Base-by-base conservation (phyloP, 2,329 filamentous ascomycete species). In the Monascus ruber region DNA sequence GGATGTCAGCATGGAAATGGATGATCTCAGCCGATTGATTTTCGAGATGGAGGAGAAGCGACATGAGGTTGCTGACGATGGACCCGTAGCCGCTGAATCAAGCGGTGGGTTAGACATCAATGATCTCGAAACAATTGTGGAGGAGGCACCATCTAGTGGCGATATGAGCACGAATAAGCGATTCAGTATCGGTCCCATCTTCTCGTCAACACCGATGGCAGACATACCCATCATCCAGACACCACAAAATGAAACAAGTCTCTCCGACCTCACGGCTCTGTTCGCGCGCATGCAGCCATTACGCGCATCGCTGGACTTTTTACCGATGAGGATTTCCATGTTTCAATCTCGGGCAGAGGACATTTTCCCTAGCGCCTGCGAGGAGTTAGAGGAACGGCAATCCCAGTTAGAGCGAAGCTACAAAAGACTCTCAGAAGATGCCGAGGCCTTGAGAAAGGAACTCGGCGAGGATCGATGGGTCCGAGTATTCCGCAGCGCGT, bases 31-130 rank as follows among this genome's bases (percentile, higher is more conserved):
- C 53, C 74, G 83, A 31, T 68, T 94, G 35, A 85, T 96, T 26
- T 96, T 96, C 54, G 88, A 96, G 62, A 94, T 96, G 87, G 91
- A 98, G 60, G 91, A 96, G 65, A 83, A 87, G 47, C 76, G 91
- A 35, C 89, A 96, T 61, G 6, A 6, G 28, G 28, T 29, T 6
- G 10, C 82, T 82, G 59, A 83, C 59, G 10, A 72, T 85, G 46
- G 71, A 82, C 53, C 77, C 77, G 31, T 78, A 78, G 11, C 79
- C 82, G 33, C 72, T 72, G 58, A 67, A 35, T 54, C 54, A 0
- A 58, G 50, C 37, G 68, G 70, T 41, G 71, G 70, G 31, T 68
- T 81, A 36, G 89, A 96, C 56, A 83, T 95, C 48, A 84, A 83
- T 42, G 87, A 95, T 51, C 71, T 96, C 26, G 85, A 94, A 55